Percentiles rank a stretch among this genome's conserved stretches.
phyloP scores from a whole-genome alignment of 1,284 basidiomycete genomes.

The Takashimella tepidaria region DNA sequence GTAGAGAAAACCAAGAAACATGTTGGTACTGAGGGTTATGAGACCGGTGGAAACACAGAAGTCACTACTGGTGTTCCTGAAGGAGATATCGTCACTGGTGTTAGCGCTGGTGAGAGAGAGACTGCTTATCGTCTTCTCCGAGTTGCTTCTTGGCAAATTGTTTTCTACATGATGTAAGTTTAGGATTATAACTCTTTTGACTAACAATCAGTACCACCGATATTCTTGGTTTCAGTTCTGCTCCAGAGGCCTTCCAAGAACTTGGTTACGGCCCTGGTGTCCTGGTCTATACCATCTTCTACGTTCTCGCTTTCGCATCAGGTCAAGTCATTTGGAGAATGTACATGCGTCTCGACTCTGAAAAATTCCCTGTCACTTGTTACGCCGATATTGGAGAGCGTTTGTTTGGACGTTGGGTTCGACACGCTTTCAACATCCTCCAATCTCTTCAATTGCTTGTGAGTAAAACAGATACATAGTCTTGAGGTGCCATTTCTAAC shows the following conservation, averaged over 20 bases:
- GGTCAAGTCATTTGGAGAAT: conserved; percentile 19
- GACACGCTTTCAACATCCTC: conserved; percentile 11
- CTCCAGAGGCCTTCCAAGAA: conserved; percentile 32
- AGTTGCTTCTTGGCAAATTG: conserved; percentile 14
- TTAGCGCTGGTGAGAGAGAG: conserved; percentile 1
- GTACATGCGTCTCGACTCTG: conserved; percentile 17
- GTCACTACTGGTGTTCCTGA: conserved; percentile 1
- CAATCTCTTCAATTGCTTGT: conserved; percentile 14
- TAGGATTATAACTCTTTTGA: neutral
- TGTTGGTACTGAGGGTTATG: neutral
- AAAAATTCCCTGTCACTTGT: conserved; percentile 14
- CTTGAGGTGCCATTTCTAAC: no score
- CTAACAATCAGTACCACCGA: conserved; percentile 7
- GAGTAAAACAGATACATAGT: no score
- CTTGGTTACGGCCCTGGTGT: conserved; percentile 28
- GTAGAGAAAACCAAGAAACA: neutral
- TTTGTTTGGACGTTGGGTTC: conserved; percentile 6
- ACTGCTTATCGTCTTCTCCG: conserved; percentile 15
- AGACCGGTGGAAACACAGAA: neutral
- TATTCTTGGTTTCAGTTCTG: conserved; percentile 41
- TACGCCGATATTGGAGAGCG: conserved; percentile 20
- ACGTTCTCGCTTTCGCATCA: conserved; percentile 9
- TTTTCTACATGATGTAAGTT: conserved; percentile 12
- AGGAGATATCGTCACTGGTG: neutral
- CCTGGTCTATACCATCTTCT: conserved; percentile 19